A percentile compares a stretch with the other conserved stretches of the same genome.
Conservation (phyloP, 768 basidiomycete genomes). For the Pisolithus microcarpus region DNA sequence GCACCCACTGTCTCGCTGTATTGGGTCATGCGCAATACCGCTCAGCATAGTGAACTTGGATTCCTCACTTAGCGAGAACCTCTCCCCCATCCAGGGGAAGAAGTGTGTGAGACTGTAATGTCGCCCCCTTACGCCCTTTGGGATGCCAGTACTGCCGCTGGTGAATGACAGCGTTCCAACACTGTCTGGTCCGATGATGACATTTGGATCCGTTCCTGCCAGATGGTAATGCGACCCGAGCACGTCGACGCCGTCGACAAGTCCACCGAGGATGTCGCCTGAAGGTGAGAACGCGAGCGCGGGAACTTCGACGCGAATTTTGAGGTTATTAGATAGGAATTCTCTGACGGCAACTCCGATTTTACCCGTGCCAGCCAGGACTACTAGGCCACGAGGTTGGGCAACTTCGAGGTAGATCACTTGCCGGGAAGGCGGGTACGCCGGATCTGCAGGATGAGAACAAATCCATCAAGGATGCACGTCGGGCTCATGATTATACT, state of each 20-base stretch:
- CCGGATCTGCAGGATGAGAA: slow-evolving; percentile 60
- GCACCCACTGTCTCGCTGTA: slow-evolving; percentile 92
- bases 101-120: slow-evolving; percentile 98
- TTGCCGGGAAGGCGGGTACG: slow-evolving; percentile 90
- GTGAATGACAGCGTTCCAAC: slow-evolving; percentile 94
- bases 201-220: slow-evolving; percentile 66
- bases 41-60: slow-evolving; percentile 98
- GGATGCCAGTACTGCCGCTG: slow-evolving; percentile 94
- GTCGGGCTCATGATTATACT: slow-evolving; percentile 19
- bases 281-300: slow-evolving; percentile 67
- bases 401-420: slow-evolving; percentile 91
- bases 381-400: slow-evolving; percentile 82
- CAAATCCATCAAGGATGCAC: neutral
- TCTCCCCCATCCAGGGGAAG: slow-evolving; percentile 98
- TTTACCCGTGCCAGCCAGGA: slow-evolving; percentile 83
- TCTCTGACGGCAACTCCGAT: slow-evolving; percentile 77
- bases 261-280: slow-evolving; percentile 64
- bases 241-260: slow-evolving; percentile 45
- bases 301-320: slow-evolving; percentile 89
- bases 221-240: slow-evolving; percentile 48
- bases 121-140: slow-evolving; percentile 93
- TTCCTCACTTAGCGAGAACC: slow-evolving; percentile 64
- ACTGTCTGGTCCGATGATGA: slow-evolving; percentile 90
- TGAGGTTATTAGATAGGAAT: slow-evolving; percentile 69
- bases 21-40: slow-evolving; percentile 98